Base-by-base conservation (phyloP, 441 rosid genomes). In the Hypseocharis bilobata region DNA sequence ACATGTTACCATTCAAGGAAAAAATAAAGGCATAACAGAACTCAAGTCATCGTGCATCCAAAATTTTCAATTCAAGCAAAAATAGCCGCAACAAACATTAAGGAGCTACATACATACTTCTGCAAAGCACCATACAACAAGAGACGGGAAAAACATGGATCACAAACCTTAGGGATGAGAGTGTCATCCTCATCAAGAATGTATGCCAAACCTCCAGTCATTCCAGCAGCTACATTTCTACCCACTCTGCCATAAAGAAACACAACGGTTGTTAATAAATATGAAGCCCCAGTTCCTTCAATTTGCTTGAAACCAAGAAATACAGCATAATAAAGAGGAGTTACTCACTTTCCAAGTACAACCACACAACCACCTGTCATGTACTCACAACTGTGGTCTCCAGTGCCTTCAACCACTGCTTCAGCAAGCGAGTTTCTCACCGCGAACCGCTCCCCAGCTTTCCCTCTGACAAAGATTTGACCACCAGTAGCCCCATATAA, bases 321-420 rank as follows among this genome's bases (percentile, higher is more conserved):
- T 10, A 63, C 1, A 55, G 25, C 26, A 36, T 40, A 20, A 40
- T 30, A 63, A 47, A 72, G 44, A 56, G 56, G 62, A 52, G 56
- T 49, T 29, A 80, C 99, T 88, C 70, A 93, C 99, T 93, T 93
- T 78, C 99, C 99, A 71, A 88, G 92, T 38, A 91, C 84, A 14
- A 91, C 93, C 28, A 93, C 93, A 63, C 97, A 88, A 45, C 99
- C 99, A 68, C 97, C 99, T 67, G 96, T 91, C 99, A 93, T 91
- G 83, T 93, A 93, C 79, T 93, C 96, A 34, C 95, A 91, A 66
- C 89, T 91, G 69, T 93, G 99, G 71, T 93, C 92, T 52, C 96
- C 96, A 44, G 92, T 88, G 70, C 99, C 99, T 86, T 93, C 96
- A 76, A 93, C 99, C 28, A 93, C 95, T 19, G 97, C 96, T 76